Percentiles rank a stretch among this genome's conserved stretches.
Evolutionary conservation across 2,329 filamentous ascomycete species (phyloP).

Genomic region (Fusarium pseudocircinatum): DNA sequence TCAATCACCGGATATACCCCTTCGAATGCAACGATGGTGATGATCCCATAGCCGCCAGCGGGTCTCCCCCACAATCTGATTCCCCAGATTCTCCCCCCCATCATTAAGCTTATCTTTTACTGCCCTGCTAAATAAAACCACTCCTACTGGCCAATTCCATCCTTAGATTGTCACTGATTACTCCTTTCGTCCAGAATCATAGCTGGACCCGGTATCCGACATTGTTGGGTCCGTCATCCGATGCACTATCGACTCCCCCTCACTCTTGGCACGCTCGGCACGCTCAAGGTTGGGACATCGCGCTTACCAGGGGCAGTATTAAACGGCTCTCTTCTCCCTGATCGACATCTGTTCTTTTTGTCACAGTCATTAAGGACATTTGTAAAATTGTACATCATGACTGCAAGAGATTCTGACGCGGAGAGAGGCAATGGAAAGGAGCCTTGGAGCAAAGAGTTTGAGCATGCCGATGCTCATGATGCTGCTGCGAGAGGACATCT

Average conservation of each 20-base stretch:
- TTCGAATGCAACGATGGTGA: background rate
- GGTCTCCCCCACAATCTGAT: background rate
- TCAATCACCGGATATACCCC: background rate
- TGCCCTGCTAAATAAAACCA: background rate
- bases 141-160: background rate
- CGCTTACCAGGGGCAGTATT: background rate
- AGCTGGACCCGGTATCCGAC: slow-evolving; percentile 18
- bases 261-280: slow-evolving; percentile 16
- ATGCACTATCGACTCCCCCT: slow-evolving; percentile 12
- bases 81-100: slow-evolving; percentile 5
- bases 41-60: background rate
- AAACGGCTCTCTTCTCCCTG: background rate
- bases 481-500: slow-evolving; percentile 12
- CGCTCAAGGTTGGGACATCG: background rate
- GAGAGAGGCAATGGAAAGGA: slow-evolving; percentile 2
- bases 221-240: background rate
- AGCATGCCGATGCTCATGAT: slow-evolving; percentile 1
- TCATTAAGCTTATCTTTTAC: background rate
- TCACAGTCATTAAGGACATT: background rate
- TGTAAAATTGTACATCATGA: background rate
- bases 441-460: background rate
- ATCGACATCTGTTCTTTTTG: background rate
- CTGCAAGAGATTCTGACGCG: background rate
- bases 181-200: background rate
- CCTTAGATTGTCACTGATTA: background rate